phyloP scores from a whole-genome alignment of 495 filamentous ascomycete species.

The Xylaria longipes region DNA sequence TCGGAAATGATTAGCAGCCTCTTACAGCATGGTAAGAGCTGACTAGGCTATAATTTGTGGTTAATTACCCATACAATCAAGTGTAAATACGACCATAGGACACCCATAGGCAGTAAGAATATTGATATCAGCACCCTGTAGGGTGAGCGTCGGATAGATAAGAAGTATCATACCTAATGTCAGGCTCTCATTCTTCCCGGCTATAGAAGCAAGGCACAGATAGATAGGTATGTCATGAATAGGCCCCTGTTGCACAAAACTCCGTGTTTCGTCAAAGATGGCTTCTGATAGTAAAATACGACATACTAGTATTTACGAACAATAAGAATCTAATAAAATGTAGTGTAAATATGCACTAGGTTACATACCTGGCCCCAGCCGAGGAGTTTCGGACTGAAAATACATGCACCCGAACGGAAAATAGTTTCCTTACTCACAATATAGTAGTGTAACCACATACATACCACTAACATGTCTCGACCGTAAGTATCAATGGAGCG shows the following conservation, averaged over 20 bases:
- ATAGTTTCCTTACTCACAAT: neutral
- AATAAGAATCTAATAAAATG: neutral
- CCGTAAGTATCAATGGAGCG: neutral
- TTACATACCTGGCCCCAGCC: neutral
- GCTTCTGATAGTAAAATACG: neutral
- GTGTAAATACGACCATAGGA: neutral
- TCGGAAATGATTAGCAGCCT: neutral
- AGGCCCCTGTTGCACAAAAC: neutral
- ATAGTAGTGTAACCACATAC: neutral
- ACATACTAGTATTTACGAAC: neutral
- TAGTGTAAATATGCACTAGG: neutral
- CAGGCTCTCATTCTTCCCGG: neutral
- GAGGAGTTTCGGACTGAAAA: neutral
- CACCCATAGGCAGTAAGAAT: neutral
- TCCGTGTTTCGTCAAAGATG: neutral
- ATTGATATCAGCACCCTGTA: conserved; percentile 11
- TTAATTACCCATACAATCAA: neutral
- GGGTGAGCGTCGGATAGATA: conserved; percentile 13
- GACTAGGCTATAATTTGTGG: neutral
- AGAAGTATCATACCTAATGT: neutral
- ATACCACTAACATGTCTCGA: neutral
- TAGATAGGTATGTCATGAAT: neutral
- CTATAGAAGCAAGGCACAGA: neutral
- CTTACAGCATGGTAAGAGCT: neutral
- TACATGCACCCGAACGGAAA: too few species aligned